These are phyloP conservation scores for Abrus precatorius DNA, from an alignment of 306 rosid species.

Conservation along the genomic window DNA sequence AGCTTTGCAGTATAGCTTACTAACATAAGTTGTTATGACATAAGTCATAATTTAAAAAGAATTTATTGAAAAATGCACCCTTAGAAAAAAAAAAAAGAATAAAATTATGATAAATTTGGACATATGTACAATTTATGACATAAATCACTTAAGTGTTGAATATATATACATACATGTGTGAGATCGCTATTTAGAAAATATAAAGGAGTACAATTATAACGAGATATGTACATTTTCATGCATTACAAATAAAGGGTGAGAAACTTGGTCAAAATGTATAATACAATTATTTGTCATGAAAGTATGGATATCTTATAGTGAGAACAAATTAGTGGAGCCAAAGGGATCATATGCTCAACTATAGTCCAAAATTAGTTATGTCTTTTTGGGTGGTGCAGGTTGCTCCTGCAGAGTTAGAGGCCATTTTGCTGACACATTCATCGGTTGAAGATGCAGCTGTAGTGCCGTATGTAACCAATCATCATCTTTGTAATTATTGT, in stretches of 20 bases:
- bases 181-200: no score
- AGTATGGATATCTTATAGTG: neutral
- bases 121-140: neutral
- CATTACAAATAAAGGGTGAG: neutral
- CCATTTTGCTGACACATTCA: conserved; percentile 80
- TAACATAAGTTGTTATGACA: no score
- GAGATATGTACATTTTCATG: neutral
- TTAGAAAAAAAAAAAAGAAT: neutral
- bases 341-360: neutral
- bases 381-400: conserved; percentile 63
- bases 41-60: no score
- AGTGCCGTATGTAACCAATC: conserved; percentile 74
- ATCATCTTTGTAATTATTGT: neutral
- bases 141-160: no score
- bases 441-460: conserved; percentile 92
- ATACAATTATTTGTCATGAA: neutral
- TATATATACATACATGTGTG: no score
- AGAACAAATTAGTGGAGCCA: neutral
- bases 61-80: no score
- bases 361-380: conserved; percentile 12
- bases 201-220: no score
- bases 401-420: conserved; percentile 96
- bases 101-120: conserved; percentile 7
- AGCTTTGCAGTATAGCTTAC: no score
- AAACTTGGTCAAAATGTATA: conserved; percentile 4